Conservation (phyloP, 495 filamentous ascomycete species). For the Amphirosellinia nigrospora region DNA sequence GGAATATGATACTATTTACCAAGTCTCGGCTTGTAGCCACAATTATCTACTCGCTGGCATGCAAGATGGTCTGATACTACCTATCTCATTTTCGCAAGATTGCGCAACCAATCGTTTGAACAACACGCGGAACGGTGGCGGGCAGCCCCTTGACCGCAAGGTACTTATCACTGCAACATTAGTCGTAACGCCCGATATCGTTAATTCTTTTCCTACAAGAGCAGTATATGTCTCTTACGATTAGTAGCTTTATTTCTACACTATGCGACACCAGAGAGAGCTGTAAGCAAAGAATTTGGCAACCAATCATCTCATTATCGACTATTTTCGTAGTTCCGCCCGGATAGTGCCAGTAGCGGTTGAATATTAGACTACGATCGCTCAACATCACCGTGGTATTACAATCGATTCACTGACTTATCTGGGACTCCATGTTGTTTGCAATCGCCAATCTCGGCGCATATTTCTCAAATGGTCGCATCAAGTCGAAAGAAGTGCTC, state of each 20-base stretch:
- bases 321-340: background rate
- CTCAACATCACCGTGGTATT: background rate
- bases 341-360: conserved; percentile 7
- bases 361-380: background rate
- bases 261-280: background rate
- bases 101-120: conserved; percentile 24
- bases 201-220: conserved; percentile 8
- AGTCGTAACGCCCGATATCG: background rate
- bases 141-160: conserved; percentile 11
- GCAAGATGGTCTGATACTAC: conserved; percentile 14
- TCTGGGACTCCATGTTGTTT: conserved; percentile 6
- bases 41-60: conserved; percentile 16
- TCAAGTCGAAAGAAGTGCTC: background rate
- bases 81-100: conserved; percentile 16
- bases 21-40: conserved; percentile 19
- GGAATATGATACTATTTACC: conserved; percentile 6
- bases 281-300: background rate
- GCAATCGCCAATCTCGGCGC: conserved; percentile 10
- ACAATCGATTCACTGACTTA: conserved; percentile 8
- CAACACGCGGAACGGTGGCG: conserved; percentile 5
- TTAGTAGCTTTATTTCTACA: background rate
- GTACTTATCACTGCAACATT: background rate
- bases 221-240: conserved; percentile 3
- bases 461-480: background rate
- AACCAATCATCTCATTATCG: conserved; percentile 2